Base-by-base conservation (phyloP, 805 yeast genomes). In the Teunomyces stri region DNA sequence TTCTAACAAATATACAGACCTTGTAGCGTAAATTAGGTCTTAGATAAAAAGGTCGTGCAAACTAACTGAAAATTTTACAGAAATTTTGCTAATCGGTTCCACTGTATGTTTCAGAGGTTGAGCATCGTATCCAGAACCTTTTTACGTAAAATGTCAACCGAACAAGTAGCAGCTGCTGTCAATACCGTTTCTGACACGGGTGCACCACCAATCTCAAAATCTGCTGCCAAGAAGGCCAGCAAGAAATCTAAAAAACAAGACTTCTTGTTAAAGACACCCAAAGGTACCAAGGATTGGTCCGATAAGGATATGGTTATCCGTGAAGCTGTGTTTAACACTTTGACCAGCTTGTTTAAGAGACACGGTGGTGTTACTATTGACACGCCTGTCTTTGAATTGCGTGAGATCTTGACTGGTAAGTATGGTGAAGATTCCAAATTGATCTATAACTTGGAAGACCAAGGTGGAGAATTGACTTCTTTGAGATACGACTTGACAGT, bases 341-440 rank as follows among this genome's bases (percentile, higher is more conserved):
- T 94, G 51, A 80, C 91, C 12, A 59, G 72, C 1, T 69, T 94
- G 43, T 94, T 94, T 79, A 87, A 90, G 68, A 85, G 90, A 58
- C 99, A 94, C 68, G 99, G 99, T 52, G 99, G 95, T 69, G 96
- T 90, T 29, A 92, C 99, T 36, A 89, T 94, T 54, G 99, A 94
- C 66, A 94, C 99, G 1, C 99, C 99, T 5, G 99, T 94, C 4
- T 94, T 94, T 59, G 99, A 94, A 69, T 78, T 92, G 56, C 82
- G 96, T 58, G 99, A 94, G 68, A 94, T 94, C 57, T 79, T 94
- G 49, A 84, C 97, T 21, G 99, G 99, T 42, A 94, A 94, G 66
- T 94, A 94, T 67, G 99, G 99, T 65, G 99, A 94, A 72, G 99
- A 94, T 66, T 91, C 97, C 28, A 94, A 94, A 70, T 78, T 94